Percentiles rank a stretch among this genome's conserved stretches.
phyloP scores from a whole-genome alignment of 1,139 yeast species.

The Kluyveromyces sp. region DNA sequence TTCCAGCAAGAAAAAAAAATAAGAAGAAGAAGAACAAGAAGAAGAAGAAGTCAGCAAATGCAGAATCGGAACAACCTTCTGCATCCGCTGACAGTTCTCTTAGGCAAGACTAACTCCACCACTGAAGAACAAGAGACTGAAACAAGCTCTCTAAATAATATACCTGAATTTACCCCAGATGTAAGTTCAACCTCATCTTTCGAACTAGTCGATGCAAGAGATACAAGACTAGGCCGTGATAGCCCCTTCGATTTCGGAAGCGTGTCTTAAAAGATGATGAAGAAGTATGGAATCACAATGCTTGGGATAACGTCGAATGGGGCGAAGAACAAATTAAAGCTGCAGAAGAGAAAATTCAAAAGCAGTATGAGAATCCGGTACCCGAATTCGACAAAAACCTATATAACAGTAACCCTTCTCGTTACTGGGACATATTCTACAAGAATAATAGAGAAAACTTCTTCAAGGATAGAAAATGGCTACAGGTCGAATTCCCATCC shows the following conservation, averaged over 20 bases:
- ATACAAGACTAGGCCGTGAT: constrained; percentile 66
- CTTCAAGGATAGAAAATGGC: constrained; percentile 95
- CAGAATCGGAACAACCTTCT: background rate
- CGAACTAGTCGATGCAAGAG: constrained; percentile 15
- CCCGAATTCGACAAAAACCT: constrained; percentile 72
- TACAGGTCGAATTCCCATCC: constrained; percentile 86
- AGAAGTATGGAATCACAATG: constrained; percentile 88
- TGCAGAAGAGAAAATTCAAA: constrained; percentile 66
- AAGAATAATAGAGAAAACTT: constrained; percentile 85
- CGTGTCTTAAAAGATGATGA: constrained; percentile 62
- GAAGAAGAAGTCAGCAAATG: constrained; percentile 6
- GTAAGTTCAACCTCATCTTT: background rate
- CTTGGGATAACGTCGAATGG: constrained; percentile 99
- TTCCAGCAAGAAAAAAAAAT: constrained; percentile 10
- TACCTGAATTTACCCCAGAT: background rate
- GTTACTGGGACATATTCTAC: constrained; percentile 93
- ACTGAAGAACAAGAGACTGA: constrained; percentile 6
- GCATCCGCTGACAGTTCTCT: constrained; percentile 17
- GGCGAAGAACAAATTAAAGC: constrained; percentile 78
- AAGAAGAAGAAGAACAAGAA: constrained; percentile 13
- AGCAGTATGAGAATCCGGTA: constrained; percentile 79
- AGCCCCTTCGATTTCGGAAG: constrained; percentile 84
- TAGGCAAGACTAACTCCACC: constrained; percentile 20
- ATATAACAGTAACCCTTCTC: constrained; percentile 80
- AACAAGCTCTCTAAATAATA: background rate